Evolutionary conservation across 805 yeast species (phyloP).

Genomic region (Cyberlindnera bimundalis): DNA sequence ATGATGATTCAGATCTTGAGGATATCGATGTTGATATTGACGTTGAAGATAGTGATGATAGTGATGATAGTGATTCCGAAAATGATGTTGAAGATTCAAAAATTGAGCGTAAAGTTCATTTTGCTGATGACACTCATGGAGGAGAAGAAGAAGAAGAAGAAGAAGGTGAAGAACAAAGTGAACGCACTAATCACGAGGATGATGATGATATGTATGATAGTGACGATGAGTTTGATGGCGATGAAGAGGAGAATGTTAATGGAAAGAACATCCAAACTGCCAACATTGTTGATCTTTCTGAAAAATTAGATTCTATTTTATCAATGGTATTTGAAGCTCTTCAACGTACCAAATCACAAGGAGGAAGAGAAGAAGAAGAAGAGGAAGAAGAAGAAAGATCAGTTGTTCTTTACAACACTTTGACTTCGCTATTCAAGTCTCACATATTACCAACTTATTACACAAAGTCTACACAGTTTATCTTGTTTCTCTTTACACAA

Average conservation of each 20-base stretch:
- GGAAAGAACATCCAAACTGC: slow-evolving; percentile 30
- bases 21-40: slow-evolving; percentile 30
- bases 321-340: slow-evolving; percentile 53
- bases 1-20: slow-evolving; percentile 35
- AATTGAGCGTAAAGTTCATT: slow-evolving; percentile 10
- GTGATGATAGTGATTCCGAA: slow-evolving; percentile 27
- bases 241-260: slow-evolving; percentile 42
- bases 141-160: slow-evolving; percentile 16
- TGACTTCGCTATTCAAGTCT: slow-evolving; percentile 72
- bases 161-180: slow-evolving; percentile 17
- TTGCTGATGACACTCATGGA: slow-evolving; percentile 19
- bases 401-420: slow-evolving; percentile 63
- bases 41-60: slow-evolving; percentile 25
- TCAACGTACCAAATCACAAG: slow-evolving; percentile 16
- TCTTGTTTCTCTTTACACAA: slow-evolving; percentile 78
- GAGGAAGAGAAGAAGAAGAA: slow-evolving; percentile 35
- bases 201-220: slow-evolving; percentile 30
- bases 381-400: slow-evolving; percentile 54
- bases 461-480: slow-evolving; percentile 83
- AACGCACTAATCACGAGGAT: slow-evolving; percentile 19
- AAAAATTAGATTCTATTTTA: slow-evolving; percentile 71
- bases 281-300: slow-evolving; percentile 49
- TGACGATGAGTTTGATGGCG: slow-evolving; percentile 46
- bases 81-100: slow-evolving; percentile 5
- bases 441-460: slow-evolving; percentile 89